A percentile compares a stretch with the other conserved stretches of the same genome.
Evolutionary conservation across 495 filamentous ascomycete species (phyloP).

Genomic region (Cairneyella variabilis): DNA sequence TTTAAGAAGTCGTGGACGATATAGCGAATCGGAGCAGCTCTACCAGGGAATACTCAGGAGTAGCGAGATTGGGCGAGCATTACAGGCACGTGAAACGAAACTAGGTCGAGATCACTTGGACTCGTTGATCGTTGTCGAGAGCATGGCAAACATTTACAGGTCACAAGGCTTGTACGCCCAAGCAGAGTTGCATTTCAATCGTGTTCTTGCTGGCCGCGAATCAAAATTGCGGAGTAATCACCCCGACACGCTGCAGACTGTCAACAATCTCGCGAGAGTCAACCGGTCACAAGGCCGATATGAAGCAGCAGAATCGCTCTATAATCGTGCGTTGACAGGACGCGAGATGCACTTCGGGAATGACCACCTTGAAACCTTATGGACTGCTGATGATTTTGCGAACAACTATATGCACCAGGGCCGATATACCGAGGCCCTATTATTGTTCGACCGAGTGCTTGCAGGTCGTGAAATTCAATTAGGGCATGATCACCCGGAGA

Average conservation of each 20-base stretch:
- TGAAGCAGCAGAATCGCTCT: constrained; percentile 28
- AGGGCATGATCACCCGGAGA: constrained; percentile 30
- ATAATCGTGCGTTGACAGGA: constrained; percentile 11
- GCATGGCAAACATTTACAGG: not conserved
- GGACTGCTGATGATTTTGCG: constrained; percentile 25
- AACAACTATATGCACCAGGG: constrained; percentile 25
- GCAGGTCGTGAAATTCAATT: constrained; percentile 15
- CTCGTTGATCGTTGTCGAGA: constrained; percentile 23
- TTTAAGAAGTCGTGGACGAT: not conserved
- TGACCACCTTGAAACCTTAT: constrained; percentile 1
- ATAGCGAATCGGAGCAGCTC: not conserved
- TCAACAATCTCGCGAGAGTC: constrained; percentile 24
- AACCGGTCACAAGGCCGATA: constrained; percentile 22
- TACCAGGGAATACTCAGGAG: not conserved
- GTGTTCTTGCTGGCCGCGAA: not conserved
- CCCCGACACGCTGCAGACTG: constrained; percentile 27
- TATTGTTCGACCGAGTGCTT: constrained; percentile 18
- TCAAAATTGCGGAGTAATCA: constrained; percentile 14
- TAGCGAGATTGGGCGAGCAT: constrained; percentile 1
- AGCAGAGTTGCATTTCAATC: not conserved
- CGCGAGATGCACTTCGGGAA: constrained; percentile 1
- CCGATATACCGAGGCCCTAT: constrained; percentile 30
- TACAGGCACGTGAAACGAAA: constrained; percentile 13
- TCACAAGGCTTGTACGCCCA: not conserved
- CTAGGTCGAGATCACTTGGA: constrained; percentile 31